phyloP scores from a whole-genome alignment of 495 filamentous ascomycete genomes.

The Podospora didyma region DNA sequence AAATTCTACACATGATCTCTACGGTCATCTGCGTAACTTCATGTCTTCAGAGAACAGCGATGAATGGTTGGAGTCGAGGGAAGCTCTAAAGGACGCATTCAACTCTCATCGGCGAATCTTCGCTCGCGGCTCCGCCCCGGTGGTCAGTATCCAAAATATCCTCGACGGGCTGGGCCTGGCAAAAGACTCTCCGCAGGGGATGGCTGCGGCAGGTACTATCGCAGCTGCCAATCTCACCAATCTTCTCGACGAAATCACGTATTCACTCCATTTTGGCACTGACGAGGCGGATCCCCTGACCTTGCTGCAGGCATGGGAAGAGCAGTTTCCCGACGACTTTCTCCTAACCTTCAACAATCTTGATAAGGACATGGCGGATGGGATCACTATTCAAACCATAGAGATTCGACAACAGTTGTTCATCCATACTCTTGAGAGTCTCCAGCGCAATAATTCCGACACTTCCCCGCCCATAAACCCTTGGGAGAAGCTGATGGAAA shows the following conservation, averaged over 20 bases:
- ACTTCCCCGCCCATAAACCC: slow-evolving; percentile 6
- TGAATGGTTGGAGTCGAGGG: slow-evolving; percentile 7
- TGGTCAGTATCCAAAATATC: slow-evolving; percentile 14
- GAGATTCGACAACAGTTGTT: slow-evolving; percentile 25
- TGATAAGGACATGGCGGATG: too few species aligned
- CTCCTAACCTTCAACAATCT: too few species aligned
- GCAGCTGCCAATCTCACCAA: slow-evolving; percentile 17
- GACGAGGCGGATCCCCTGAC: slow-evolving; percentile 5
- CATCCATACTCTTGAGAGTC: slow-evolving; percentile 8
- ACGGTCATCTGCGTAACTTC: slow-evolving; percentile 9
- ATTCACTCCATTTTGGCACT: too few species aligned
- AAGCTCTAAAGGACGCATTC: slow-evolving; percentile 2
- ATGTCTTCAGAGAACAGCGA: not conserved
- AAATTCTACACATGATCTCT: slow-evolving; percentile 15
- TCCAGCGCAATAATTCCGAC: not conserved
- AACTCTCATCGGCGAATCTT: slow-evolving; percentile 9
- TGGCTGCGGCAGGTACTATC: slow-evolving; percentile 3
- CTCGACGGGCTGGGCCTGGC: slow-evolving; percentile 7
- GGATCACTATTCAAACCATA: too few species aligned
- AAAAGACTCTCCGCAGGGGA: not conserved
- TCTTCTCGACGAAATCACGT: slow-evolving; percentile 15
- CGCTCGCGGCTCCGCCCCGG: not conserved
- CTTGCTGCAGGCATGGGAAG: slow-evolving; percentile 15
- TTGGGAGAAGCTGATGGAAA: slow-evolving; percentile 2
- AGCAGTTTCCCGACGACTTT: slow-evolving; percentile 12